Evolutionary conservation across 441 rosid species (phyloP).

Genomic region (Euphorbia corollata): DNA sequence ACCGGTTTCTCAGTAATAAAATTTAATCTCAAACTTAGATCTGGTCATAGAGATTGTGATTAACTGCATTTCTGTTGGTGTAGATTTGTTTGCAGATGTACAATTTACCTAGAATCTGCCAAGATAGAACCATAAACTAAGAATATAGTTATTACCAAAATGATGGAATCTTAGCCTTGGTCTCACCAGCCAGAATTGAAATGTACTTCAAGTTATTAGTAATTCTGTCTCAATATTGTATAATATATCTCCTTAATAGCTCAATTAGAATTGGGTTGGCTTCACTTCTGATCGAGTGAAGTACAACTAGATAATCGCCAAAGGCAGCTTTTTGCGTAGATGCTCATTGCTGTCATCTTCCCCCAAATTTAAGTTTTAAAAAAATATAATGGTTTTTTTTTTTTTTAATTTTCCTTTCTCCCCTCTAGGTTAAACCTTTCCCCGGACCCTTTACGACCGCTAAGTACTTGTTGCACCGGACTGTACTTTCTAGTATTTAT

Average conservation of each 20-base stretch:
- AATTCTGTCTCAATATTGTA: background rate
- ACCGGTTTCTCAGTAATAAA: background rate
- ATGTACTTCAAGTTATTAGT: background rate
- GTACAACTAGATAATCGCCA: background rate
- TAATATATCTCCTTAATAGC: background rate
- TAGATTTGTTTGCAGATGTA: no score
- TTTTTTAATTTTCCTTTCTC: no score
- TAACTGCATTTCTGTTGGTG: no score
- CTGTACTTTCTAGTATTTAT: no score
- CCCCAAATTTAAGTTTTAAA: background rate
- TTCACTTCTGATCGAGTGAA: background rate
- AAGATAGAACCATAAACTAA: background rate
- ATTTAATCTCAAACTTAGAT: no score
- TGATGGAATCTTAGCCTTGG: background rate
- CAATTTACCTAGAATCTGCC: no score
- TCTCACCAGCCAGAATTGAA: background rate
- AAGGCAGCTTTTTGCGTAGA: background rate
- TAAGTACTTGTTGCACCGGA: no score
- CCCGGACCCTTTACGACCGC: no score
- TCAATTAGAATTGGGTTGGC: background rate
- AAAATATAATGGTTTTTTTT: background rate
- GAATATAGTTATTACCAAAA: background rate
- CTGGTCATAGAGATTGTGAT: no score
- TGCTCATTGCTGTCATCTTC: background rate
- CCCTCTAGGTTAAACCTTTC: no score